Percentiles rank a stretch among this genome's conserved stretches.
Conservation (phyloP, 768 basidiomycete genomes). For the Favolaschia claudopus region DNA sequence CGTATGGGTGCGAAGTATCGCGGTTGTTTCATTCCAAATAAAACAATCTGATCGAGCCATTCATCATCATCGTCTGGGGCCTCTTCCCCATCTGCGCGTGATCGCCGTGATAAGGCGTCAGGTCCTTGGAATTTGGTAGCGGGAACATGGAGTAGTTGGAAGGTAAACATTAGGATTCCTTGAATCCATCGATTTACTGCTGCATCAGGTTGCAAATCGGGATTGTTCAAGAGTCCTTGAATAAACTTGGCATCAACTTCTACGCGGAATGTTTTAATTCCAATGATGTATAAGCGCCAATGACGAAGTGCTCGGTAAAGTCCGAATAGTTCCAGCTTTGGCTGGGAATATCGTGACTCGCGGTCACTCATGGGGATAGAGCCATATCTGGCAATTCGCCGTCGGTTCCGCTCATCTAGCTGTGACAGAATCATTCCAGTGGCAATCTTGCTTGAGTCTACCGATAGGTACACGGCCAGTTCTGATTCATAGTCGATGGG, state of each 20-base stretch:
- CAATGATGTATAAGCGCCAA: not conserved
- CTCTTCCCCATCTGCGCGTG: not conserved
- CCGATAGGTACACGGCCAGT: conserved; percentile 35
- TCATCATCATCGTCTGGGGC: conserved; percentile 32
- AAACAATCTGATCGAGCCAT: conserved; percentile 5
- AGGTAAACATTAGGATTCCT: conserved; percentile 37
- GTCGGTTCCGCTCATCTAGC: conserved; percentile 29
- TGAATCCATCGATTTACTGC: conserved; percentile 22
- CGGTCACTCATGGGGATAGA: conserved; percentile 34
- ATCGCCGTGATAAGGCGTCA: conserved; percentile 36
- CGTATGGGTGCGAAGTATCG: too few relatives aligned
- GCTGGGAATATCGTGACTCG: conserved; percentile 28
- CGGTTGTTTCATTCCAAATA: not conserved
- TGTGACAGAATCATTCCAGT: conserved; percentile 42
- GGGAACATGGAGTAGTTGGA: conserved; percentile 38
- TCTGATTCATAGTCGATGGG: conserved; percentile 40
- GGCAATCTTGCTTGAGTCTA: conserved; percentile 39
- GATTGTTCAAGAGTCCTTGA: not conserved
- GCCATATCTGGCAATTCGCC: conserved; percentile 35
- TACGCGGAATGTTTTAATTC: not conserved
- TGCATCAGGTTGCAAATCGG: not conserved
- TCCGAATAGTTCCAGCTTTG: too few relatives aligned
- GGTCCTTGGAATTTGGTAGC: conserved; percentile 31
- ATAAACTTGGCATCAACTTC: conserved; percentile 3
- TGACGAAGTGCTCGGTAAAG: too few relatives aligned